Conservation (phyloP, 345 rosid species). For the Corchorus capsularis region DNA sequence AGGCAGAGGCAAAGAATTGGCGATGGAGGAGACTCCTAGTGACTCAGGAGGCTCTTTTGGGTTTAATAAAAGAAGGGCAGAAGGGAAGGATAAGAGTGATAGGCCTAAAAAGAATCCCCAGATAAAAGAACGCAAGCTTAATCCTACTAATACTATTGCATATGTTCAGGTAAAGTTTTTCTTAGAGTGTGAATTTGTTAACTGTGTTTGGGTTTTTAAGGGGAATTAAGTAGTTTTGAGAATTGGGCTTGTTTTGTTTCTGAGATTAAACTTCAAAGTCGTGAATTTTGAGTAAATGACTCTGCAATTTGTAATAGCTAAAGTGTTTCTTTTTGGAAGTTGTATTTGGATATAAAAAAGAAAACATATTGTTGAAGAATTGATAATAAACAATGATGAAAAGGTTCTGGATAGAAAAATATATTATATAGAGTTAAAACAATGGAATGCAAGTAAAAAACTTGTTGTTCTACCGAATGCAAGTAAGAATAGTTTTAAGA, state of each 20-base stretch:
- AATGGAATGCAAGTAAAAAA: not conserved
- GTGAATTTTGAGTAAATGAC: not conserved
- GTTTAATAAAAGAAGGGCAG: conserved; percentile 85
- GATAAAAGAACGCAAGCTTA: conserved; percentile 66
- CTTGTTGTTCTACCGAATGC: too few relatives aligned
- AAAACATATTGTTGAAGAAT: not conserved
- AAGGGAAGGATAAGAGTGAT: conserved; percentile 61
- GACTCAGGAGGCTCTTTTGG: conserved; percentile 37
- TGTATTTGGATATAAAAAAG: not conserved
- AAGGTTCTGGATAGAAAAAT: too few relatives aligned
- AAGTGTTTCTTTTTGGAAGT: not conserved
- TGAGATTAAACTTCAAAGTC: not conserved
- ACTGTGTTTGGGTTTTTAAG: not conserved
- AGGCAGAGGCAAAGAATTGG: conserved; percentile 25
- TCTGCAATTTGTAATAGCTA: not conserved
- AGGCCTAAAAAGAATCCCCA: conserved; percentile 68
- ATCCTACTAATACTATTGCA: conserved; percentile 83
- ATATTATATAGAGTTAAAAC: not conserved
- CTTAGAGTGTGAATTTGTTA: not conserved
- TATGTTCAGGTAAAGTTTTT: conserved; percentile 72
- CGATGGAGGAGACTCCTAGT: conserved; percentile 42
- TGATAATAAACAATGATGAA: too few relatives aligned
- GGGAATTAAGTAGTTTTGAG: not conserved
- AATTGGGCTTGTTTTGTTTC: conserved; percentile 2
- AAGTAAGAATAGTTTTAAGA: too few relatives aligned